Base-by-base conservation (phyloP, 2,329 filamentous ascomycete species). In the Cladosporium sphaerospermum region DNA sequence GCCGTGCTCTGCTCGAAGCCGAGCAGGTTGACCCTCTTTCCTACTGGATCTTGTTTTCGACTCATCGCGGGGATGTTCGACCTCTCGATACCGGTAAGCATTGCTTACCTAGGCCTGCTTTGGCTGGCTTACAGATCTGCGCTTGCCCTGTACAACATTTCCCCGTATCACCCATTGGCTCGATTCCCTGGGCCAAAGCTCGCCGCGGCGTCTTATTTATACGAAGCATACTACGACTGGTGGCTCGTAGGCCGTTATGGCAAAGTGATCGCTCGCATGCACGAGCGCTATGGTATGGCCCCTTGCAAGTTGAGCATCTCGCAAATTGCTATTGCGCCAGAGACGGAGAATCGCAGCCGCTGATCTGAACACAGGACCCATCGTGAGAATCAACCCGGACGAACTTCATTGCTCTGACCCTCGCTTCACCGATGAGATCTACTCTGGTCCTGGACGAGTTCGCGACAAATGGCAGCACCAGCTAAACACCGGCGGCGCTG, bases 371-470 rank as follows among this genome's bases (percentile, higher is more conserved):
- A 0, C 11, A 53, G 51, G 59, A 10, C 72, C 72, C 7, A 68
- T 74, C 43, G 62, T 75, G 32, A 66, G 72, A 48, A 72, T 74
- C 53, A 72, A 68, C 3, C 73, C 72, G 8, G 51, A 69, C 52
- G 72, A 75, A 58, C 54, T 75, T 33, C 73, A 75, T 51, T 69
- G 74, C 56, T 62, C 66, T 40, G 71, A 74, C 57, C 63, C 69
- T n/a, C 59, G 61, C 45, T 73, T 68, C 63, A 61, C 61, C 45
- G 54, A 61, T 23, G 55, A 57, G 28, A 42, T 64, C 45, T 62
- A 64, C 51, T 49, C 59, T 28, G 56, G 54, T 16, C 50, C 67
- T 6, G 52, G 47, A 28, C 54, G 41, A 16, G 57, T 53, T 13
- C 56, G 56, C 31, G 57, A 59, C 19, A 59, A 58, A 54, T 57